phyloP scores from a whole-genome alignment of 768 basidiomycete genomes.

The Cubamyces lactineus region DNA sequence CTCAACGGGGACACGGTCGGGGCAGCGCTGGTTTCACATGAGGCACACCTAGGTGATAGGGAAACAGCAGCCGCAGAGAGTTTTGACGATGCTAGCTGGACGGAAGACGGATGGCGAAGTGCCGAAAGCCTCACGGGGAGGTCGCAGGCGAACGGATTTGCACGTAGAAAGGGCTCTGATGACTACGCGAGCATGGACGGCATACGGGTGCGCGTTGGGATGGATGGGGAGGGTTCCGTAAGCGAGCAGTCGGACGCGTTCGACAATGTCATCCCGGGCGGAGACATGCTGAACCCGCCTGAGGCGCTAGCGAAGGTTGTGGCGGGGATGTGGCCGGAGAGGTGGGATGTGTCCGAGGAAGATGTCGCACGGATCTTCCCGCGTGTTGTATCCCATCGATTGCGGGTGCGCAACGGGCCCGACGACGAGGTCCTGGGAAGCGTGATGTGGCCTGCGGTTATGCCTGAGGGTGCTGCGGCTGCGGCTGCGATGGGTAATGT shows the following conservation, averaged over 20 bases:
- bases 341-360: conserved; percentile 66
- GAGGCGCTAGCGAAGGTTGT: conserved; percentile 21
- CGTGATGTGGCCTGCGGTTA: conserved; percentile 57
- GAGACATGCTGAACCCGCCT: conserved; percentile 1
- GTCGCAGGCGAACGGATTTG: conserved; percentile 18
- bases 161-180: neutral
- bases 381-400: conserved; percentile 72
- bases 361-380: conserved; percentile 77
- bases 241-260: neutral
- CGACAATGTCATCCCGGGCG: neutral
- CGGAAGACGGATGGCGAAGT: conserved; percentile 23
- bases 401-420: conserved; percentile 70
- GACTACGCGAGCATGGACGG: neutral
- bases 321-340: conserved; percentile 30
- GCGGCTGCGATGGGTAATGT: conserved; percentile 14
- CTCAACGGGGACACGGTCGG: conserved; percentile 65
- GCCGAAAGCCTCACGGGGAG: conserved; percentile 22
- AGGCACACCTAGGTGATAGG: conserved; percentile 18
- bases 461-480: conserved; percentile 15
- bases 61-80: conserved; percentile 9
- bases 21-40: conserved; percentile 51
- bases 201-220: conserved; percentile 1
- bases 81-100: conserved; percentile 11
- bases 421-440: conserved; percentile 72
- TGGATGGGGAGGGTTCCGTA: conserved; percentile 8